phyloP scores from a whole-genome alignment of 345 rosid genomes.

The Bretschneidera sinensis region DNA sequence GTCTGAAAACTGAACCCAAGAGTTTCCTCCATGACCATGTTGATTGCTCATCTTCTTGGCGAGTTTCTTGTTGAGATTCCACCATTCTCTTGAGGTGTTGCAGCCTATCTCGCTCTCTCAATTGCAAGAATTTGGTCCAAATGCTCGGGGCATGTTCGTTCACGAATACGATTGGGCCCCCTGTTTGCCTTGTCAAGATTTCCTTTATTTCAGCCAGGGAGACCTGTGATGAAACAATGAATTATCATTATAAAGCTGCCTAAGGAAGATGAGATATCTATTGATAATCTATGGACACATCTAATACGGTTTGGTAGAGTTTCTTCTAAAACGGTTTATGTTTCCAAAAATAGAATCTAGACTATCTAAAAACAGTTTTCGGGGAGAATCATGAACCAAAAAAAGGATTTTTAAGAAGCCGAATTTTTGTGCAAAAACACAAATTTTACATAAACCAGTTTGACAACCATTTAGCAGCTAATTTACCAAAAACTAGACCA shows the following conservation, averaged over 20 bases:
- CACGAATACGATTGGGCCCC: conserved; percentile 60
- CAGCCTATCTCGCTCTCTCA: conserved; percentile 43
- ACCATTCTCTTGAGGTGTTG: conserved; percentile 48
- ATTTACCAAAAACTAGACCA: no score
- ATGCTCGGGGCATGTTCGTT: conserved; percentile 38
- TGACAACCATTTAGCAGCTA: no score
- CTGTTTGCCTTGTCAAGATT: conserved; percentile 26
- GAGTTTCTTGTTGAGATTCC: conserved; percentile 25
- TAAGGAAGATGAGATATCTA: background rate
- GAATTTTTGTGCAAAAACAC: no score
- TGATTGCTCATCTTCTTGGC: conserved; percentile 15
- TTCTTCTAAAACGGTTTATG: no score
- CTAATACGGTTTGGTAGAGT: no score
- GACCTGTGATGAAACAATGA: background rate
- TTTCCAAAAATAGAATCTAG: no score
- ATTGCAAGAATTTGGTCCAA: conserved; percentile 54
- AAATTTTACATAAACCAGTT: no score
- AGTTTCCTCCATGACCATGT: conserved; percentile 63
- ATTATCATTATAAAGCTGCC: no score
- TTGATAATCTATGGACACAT: background rate
- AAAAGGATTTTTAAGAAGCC: no score
- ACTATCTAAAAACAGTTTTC: background rate
- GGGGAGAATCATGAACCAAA: no score
- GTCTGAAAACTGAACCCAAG: conserved; percentile 24
- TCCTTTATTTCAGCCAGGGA: background rate